Base-by-base conservation (phyloP, 2,329 filamentous ascomycete species). In the Hypoxylon sp. region DNA sequence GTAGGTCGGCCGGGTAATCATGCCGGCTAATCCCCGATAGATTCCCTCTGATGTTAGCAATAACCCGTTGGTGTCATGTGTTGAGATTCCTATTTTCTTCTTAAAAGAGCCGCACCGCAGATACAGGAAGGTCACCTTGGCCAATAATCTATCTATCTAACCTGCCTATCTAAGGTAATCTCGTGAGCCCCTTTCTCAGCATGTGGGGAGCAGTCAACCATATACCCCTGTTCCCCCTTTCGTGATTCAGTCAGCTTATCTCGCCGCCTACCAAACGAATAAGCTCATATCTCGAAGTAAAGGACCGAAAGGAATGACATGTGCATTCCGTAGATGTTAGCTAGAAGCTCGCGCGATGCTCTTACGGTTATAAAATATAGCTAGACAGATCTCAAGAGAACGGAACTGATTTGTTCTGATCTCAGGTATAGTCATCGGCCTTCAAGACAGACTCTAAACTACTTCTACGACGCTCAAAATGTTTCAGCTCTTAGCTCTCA, bases 111-210 rank as follows among this genome's bases (percentile, higher is more conserved):
- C 51, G 42, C 42, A 59, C n/a, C 27, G 29, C 24, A 44, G 21
- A 59, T 52, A 59, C 44, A 55, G 46, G 48, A 53, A 42, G 35
- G 19, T 54, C 15, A 54, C 35, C 48, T 58, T 42, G 37, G 42
- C 51, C 53, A 51, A 52, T 59, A 35, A 47, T 63, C 31, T 48
- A 55, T 56, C 46, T 63, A 31, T 65, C 35, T 31, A 62, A 62
- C 66, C 66, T 69, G 53, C 62, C 62, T 69, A 69, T 69, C 62
- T 66, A 42, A 59, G 66, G 46, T 50, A 42, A 50, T 47, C 57
- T 47, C 62, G 46, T 68, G 66, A 42, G 27, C 50, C 29, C 35
- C 24, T 42, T 44, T 59, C 46, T 42, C n/a, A 44, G 32, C 24
- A 19, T 53, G 52, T 47, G 46, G 51, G 44, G n/a, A 56, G 19